These are phyloP conservation scores for Heterobasidion irregulare DNA, from an alignment of 1,284 basidiomycete genomes.

Conservation along the genomic window DNA sequence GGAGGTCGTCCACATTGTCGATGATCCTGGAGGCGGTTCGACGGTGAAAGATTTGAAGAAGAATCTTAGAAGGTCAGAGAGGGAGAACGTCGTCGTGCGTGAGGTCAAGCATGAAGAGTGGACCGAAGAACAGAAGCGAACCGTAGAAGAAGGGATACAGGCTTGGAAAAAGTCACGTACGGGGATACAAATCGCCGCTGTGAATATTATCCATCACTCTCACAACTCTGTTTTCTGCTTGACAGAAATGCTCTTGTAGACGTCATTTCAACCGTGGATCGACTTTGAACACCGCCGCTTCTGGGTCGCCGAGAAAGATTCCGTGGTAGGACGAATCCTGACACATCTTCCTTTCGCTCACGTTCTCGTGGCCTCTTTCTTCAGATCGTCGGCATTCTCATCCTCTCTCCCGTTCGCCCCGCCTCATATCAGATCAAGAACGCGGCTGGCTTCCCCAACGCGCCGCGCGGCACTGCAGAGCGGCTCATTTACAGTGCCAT, in stretches of 20 bases:
- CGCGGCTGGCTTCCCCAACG: constrained; percentile 32
- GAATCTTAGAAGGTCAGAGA: constrained; percentile 33
- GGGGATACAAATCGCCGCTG: constrained; percentile 33
- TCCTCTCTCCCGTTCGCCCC: constrained; percentile 30
- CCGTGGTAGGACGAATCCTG: background rate
- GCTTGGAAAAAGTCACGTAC: constrained; percentile 29
- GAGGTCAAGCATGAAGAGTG: constrained; percentile 23
- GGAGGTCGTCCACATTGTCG: constrained; percentile 29
- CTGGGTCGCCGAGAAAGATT: constrained; percentile 29
- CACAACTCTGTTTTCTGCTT: background rate
- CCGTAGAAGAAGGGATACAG: constrained; percentile 29
- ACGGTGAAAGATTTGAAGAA: constrained; percentile 38
- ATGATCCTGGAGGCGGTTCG: constrained; percentile 19
- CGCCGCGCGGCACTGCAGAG: constrained; percentile 39
- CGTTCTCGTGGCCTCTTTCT: background rate
- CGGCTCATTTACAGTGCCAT: constrained; percentile 33
- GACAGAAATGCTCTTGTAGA: constrained; percentile 13
- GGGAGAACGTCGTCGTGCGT: constrained; percentile 24
- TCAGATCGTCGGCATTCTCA: constrained; percentile 28
- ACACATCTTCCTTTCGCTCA: background rate
- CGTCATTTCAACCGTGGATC: constrained; percentile 33
- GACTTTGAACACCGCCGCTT: constrained; percentile 34
- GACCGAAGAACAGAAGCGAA: constrained; percentile 24
- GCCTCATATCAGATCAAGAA: constrained; percentile 38
- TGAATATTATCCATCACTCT: constrained; percentile 8